A percentile compares a stretch with the other conserved stretches of the same genome.
Evolutionary conservation across 2,329 filamentous ascomycete species (phyloP).

Genomic region (Parafenestella ontariensis): DNA sequence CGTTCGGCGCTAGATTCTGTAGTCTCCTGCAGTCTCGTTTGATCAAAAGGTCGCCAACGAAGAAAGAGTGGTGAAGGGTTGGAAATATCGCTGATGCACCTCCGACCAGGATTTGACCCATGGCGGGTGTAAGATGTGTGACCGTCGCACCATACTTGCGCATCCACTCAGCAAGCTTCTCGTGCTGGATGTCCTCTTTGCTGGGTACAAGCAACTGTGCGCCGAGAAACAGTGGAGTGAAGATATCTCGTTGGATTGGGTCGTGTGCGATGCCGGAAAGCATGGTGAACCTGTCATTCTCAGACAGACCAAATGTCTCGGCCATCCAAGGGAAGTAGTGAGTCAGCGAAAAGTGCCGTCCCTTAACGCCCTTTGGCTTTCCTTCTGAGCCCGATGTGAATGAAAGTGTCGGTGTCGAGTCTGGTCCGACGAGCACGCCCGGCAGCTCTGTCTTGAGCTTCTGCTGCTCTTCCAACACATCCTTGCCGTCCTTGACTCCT

Average conservation of each 20-base stretch:
- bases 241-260: conserved; percentile 75
- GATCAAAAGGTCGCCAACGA: conserved; percentile 89
- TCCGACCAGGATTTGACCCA: conserved; percentile 94
- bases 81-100: conserved; percentile 80
- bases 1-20: conserved; percentile 77
- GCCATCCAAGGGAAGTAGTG: conserved; percentile 96
- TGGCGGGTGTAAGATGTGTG: conserved; percentile 91
- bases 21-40: conserved; percentile 80
- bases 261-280: conserved; percentile 82
- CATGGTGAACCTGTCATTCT: conserved; percentile 79
- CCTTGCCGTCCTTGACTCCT: conserved; percentile 68
- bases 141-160: conserved; percentile 74
- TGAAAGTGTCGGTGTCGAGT: conserved; percentile 76
- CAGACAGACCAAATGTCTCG: conserved; percentile 75
- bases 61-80: conserved; percentile 79
- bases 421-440: conserved; percentile 81
- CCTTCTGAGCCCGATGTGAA: conserved; percentile 74
- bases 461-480: conserved; percentile 67
- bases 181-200: conserved; percentile 84
- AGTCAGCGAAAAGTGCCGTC: conserved; percentile 83
- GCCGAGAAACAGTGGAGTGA: conserved; percentile 88
- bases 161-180: conserved; percentile 90
- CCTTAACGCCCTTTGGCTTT: conserved; percentile 83
- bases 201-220: conserved; percentile 80
- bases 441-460: conserved; percentile 64